Percentiles rank a stretch among this genome's conserved stretches.
phyloP scores from a whole-genome alignment of 305 asterid species.

The Fraxinus platypoda region DNA sequence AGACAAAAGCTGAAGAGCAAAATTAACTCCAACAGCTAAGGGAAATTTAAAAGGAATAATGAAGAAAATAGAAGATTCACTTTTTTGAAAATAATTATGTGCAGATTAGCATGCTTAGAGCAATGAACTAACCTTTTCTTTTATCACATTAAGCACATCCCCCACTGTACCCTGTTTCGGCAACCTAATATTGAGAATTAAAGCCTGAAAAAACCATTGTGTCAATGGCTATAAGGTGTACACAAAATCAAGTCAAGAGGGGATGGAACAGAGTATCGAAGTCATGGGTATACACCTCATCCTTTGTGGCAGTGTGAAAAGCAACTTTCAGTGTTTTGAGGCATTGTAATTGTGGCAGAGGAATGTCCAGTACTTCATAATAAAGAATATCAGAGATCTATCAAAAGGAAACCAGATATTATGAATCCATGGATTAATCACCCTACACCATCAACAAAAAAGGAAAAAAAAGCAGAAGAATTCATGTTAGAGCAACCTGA shows the following conservation, averaged over 20 bases:
- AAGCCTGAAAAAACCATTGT: slow-evolving; percentile 49
- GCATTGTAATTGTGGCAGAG: slow-evolving; percentile 57
- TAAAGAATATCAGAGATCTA: slow-evolving; percentile 52
- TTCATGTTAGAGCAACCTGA: slow-evolving; percentile 33
- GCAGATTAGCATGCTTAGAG: slow-evolving; percentile 9
- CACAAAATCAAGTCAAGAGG: not conserved
- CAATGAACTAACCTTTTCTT: slow-evolving; percentile 64
- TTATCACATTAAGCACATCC: slow-evolving; percentile 58
- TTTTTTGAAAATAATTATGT: not conserved
- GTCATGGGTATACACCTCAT: slow-evolving; percentile 38
- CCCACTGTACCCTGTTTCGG: slow-evolving; percentile 47
- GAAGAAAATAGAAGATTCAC: not conserved
- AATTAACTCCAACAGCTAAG: not conserved
- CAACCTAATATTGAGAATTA: slow-evolving; percentile 43
- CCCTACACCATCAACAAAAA: not conserved
- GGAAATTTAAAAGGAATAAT: not conserved
- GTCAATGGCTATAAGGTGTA: slow-evolving; percentile 8
- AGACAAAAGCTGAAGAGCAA: not conserved
- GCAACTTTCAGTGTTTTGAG: slow-evolving; percentile 51
- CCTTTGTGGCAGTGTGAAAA: slow-evolving; percentile 40
- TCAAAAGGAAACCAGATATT: slow-evolving; percentile 21
- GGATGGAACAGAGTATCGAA: slow-evolving; percentile 4
- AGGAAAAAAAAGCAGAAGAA: not conserved
- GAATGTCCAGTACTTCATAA: slow-evolving; percentile 58
- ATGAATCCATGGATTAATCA: slow-evolving; percentile 25